These are phyloP conservation scores for Stephania yunnanensis DNA, from an alignment of 164 flowering plant genomes.

Conservation along the genomic window DNA sequence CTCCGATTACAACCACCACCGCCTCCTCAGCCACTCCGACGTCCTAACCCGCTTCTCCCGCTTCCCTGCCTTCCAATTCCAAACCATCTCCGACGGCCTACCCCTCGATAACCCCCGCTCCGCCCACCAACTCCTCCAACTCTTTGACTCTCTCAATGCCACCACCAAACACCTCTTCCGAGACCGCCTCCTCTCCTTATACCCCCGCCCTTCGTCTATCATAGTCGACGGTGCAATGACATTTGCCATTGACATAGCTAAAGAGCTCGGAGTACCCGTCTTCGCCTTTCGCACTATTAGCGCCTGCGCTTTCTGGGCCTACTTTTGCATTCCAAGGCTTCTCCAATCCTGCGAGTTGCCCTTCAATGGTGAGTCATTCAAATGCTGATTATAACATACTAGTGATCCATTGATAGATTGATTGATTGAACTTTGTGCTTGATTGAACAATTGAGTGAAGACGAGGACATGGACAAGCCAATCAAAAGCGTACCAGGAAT, in stretches of 20 bases:
- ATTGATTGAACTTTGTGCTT: neutral
- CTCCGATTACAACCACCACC: slow-evolving; percentile 36
- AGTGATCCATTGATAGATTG: too few species aligned
- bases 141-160: slow-evolving; percentile 13
- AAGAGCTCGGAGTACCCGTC: slow-evolving; percentile 25
- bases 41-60: slow-evolving; percentile 1
- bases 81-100: slow-evolving; percentile 34
- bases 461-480: slow-evolving; percentile 20
- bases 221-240: slow-evolving; percentile 29
- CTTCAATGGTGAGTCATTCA: slow-evolving; percentile 22
- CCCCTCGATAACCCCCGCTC: slow-evolving; percentile 23
- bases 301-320: slow-evolving; percentile 27
- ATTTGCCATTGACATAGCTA: slow-evolving; percentile 23
- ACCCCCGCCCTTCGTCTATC: slow-evolving; percentile 22
- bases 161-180: slow-evolving; percentile 16
- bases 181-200: slow-evolving; percentile 14
- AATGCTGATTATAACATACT: too few species aligned
- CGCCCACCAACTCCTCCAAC: slow-evolving; percentile 14
- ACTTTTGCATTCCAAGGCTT: slow-evolving; percentile 24
- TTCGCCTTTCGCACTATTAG: slow-evolving; percentile 25
- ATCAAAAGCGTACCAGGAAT: slow-evolving; percentile 22
- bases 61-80: slow-evolving; percentile 20
- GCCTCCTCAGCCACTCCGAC: slow-evolving; percentile 22
- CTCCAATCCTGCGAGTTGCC: slow-evolving; percentile 35
- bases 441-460: neutral